Percentiles rank a stretch among this genome's conserved stretches.
Conservation (phyloP, 306 rosid species). For the Vicia sativa region DNA sequence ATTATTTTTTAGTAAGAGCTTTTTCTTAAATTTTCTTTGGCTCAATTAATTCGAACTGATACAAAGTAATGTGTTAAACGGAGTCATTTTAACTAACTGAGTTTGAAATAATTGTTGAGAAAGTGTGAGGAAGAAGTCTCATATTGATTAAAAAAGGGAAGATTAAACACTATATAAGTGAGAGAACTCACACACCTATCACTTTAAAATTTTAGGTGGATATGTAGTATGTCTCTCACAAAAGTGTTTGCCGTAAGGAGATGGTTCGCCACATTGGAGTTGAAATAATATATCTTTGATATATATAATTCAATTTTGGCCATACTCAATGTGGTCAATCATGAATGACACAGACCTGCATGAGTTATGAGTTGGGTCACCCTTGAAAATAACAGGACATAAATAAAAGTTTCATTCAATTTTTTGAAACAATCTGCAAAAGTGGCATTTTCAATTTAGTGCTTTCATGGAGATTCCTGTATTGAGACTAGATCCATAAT, state of each 20-base stretch:
- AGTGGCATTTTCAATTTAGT: slow-evolving; percentile 53
- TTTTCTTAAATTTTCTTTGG: no score
- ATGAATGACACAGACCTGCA: not conserved
- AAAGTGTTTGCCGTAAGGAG: no score
- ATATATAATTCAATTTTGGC: not conserved
- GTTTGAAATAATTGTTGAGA: no score
- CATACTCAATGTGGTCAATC: not conserved
- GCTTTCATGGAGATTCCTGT: slow-evolving; percentile 57
- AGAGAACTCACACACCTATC: no score
- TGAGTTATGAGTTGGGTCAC: not conserved
- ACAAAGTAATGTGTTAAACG: no score
- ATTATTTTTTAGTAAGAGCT: no score
- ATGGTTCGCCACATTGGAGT: no score
- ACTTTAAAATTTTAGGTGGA: no score
- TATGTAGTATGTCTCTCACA: no score
- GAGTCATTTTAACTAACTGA: not conserved
- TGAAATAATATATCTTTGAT: not conserved
- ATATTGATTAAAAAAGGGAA: no score
- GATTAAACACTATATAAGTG: no score
- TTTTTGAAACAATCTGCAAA: slow-evolving; percentile 48
- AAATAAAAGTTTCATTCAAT: slow-evolving; percentile 35
- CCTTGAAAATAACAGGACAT: not conserved
- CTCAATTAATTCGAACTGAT: not conserved
- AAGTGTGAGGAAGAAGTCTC: no score
- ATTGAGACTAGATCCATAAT: slow-evolving; percentile 52